These are phyloP conservation scores for Sphaceloma murrayae DNA, from an alignment of 2,329 filamentous ascomycete species.

Conservation along the genomic window DNA sequence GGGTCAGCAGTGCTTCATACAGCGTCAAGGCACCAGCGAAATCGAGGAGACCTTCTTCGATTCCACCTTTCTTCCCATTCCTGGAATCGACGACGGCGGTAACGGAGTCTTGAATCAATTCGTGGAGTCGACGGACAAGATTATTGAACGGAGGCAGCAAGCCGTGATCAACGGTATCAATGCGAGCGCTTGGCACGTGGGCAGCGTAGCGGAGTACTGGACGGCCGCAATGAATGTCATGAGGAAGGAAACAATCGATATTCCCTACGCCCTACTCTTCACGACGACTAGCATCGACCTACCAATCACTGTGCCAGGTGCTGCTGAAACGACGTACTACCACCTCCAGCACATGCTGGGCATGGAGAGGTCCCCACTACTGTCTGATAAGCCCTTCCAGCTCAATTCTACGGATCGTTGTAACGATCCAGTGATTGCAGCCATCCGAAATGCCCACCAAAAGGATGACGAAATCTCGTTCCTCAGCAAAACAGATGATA, in stretches of 20 bases:
- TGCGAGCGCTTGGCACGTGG: conserved; percentile 18
- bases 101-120: conserved; percentile 24
- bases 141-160: conserved; percentile 22
- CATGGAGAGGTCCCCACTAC: neutral
- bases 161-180: conserved; percentile 20
- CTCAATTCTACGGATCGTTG: conserved; percentile 15
- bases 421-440: conserved; percentile 20
- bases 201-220: conserved; percentile 23
- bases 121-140: conserved; percentile 22
- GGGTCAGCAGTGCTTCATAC: conserved; percentile 16
- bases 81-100: conserved; percentile 19
- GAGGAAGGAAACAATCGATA: conserved; percentile 20
- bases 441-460: conserved; percentile 27
- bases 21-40: conserved; percentile 16
- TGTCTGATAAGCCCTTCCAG: neutral
- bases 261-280: conserved; percentile 24
- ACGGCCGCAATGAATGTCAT: conserved; percentile 20
- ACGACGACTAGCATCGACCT: conserved; percentile 11
- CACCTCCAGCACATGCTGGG: conserved; percentile 5
- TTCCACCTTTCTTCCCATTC: conserved; percentile 18
- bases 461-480: conserved; percentile 24
- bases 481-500: conserved; percentile 26
- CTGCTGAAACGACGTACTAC: neutral
- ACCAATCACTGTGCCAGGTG: neutral
- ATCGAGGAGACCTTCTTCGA: conserved; percentile 18